Evolutionary conservation across 129 eudicot genomes (phyloP).

Genomic region (Flaveria brownii): DNA sequence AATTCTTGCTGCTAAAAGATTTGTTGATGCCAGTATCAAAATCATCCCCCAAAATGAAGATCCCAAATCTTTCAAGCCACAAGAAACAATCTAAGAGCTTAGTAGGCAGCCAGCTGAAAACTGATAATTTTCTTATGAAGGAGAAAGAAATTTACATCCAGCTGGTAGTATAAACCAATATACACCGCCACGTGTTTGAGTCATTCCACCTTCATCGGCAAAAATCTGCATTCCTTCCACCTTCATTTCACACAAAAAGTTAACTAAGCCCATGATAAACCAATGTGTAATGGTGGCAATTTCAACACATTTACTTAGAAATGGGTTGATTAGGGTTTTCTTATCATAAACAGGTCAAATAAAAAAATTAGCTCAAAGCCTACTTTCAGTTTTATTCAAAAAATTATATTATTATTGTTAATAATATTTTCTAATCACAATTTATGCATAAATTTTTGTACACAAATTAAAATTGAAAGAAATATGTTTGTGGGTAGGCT

Average conservation of each 20-base stretch:
- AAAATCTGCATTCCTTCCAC: conserved; percentile 65
- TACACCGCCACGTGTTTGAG: conserved; percentile 61
- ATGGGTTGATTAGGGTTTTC: neutral
- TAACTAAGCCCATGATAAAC: conserved; percentile 7
- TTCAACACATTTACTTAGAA: neutral
- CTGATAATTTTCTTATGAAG: neutral
- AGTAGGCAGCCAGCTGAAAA: neutral
- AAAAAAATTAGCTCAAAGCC: neutral
- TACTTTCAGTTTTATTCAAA: neutral
- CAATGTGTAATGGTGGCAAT: conserved; percentile 9
- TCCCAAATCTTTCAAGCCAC: conserved; percentile 63
- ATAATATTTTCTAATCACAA: neutral
- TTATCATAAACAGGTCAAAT: neutral
- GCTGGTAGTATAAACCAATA: conserved; percentile 68
- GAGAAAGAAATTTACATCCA: conserved; percentile 45
- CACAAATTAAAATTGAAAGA: neutral
- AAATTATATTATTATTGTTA: neutral
- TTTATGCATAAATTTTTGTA: neutral
- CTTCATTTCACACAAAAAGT: conserved; percentile 29
- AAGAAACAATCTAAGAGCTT: neutral
- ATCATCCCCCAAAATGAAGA: conserved; percentile 99
- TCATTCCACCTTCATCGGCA: conserved; percentile 67
- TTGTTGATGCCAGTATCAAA: conserved; percentile 88
- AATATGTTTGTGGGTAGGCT: neutral
- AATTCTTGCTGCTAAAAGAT: conserved; percentile 76